Evolutionary conservation across 768 basidiomycete species (phyloP).

Genomic region (Amanita pseudoporphyria): DNA sequence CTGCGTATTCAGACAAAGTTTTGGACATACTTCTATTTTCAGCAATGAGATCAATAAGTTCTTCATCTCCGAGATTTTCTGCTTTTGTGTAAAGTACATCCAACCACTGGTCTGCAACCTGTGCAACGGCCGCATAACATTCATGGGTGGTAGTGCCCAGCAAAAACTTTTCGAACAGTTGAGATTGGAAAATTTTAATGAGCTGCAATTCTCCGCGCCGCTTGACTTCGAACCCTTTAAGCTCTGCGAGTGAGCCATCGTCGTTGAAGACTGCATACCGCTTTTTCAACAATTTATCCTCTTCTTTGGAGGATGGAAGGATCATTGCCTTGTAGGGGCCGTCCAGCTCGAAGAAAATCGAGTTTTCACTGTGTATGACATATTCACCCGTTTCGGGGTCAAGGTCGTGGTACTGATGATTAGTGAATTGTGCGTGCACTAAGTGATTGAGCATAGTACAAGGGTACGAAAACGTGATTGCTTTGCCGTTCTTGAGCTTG

Average conservation of each 20-base stretch:
- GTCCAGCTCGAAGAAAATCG: constrained; percentile 98
- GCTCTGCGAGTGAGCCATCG: constrained; percentile 92
- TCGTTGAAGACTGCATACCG: constrained; percentile 99
- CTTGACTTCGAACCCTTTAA: constrained; percentile 99
- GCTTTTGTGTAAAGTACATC: constrained; percentile 89
- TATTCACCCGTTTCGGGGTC: constrained; percentile 82
- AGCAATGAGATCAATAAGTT: constrained; percentile 94
- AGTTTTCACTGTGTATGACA: constrained; percentile 86
- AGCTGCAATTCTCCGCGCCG: constrained; percentile 94
- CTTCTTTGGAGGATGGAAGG: constrained; percentile 96
- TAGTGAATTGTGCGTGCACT: constrained; percentile 91
- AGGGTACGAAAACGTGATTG: constrained; percentile 87
- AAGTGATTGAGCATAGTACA: constrained; percentile 99
- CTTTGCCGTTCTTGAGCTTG: constrained; percentile 80
- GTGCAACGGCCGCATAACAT: constrained; percentile 90
- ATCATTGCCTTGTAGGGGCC: constrained; percentile 99
- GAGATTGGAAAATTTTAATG: constrained; percentile 99
- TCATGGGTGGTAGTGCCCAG: constrained; percentile 90
- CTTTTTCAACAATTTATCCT: constrained; percentile 97
- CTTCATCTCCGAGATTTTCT: constrained; percentile 78
- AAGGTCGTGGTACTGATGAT: constrained; percentile 94
- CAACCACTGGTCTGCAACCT: constrained; percentile 94
- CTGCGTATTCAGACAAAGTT: constrained; percentile 91
- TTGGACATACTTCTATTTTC: constrained; percentile 98
- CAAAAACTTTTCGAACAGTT: constrained; percentile 96